These are phyloP conservation scores for Lichtheimia corymbifera DNA, from an alignment of 371 early-diverging fungal species.

Conservation along the genomic window DNA sequence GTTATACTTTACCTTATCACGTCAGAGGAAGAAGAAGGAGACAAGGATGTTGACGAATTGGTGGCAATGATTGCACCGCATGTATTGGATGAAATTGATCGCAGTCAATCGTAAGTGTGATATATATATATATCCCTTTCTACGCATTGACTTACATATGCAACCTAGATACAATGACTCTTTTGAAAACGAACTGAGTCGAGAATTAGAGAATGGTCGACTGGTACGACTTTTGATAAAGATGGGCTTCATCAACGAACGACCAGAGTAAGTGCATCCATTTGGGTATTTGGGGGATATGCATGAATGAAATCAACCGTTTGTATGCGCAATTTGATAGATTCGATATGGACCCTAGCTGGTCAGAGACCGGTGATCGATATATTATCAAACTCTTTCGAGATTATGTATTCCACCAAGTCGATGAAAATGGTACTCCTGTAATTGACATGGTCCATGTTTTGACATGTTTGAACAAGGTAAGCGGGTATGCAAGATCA, in stretches of 20 bases:
- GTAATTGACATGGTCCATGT: slow-evolving; percentile 92
- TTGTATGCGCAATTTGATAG: slow-evolving; percentile 31
- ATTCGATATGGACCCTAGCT: slow-evolving; percentile 86
- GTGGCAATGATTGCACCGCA: slow-evolving; percentile 81
- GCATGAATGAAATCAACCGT: neutral
- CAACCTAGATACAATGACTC: slow-evolving; percentile 47
- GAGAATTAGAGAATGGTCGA: slow-evolving; percentile 90
- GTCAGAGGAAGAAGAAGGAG: slow-evolving; percentile 61
- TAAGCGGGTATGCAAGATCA: slow-evolving; percentile 20
- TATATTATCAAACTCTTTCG: slow-evolving; percentile 95
- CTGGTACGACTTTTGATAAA: slow-evolving; percentile 83
- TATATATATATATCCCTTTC: neutral
- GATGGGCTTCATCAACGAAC: slow-evolving; percentile 93
- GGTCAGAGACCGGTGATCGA: slow-evolving; percentile 96
- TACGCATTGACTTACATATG: neutral
- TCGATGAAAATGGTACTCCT: slow-evolving; percentile 85
- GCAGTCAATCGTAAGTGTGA: slow-evolving; percentile 48
- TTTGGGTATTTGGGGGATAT: neutral
- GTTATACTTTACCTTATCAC: slow-evolving; percentile 77
- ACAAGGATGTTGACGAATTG: slow-evolving; percentile 84
- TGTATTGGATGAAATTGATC: slow-evolving; percentile 73
- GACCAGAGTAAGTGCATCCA: slow-evolving; percentile 76
- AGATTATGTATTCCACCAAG: slow-evolving; percentile 96
- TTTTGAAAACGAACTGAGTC: slow-evolving; percentile 73
- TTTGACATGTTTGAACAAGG: slow-evolving; percentile 91